Percentiles rank a stretch among this genome's conserved stretches.
These are phyloP conservation scores for Melaleuca quinquenervia DNA, from an alignment of 345 rosid genomes.

Conservation along the genomic window DNA sequence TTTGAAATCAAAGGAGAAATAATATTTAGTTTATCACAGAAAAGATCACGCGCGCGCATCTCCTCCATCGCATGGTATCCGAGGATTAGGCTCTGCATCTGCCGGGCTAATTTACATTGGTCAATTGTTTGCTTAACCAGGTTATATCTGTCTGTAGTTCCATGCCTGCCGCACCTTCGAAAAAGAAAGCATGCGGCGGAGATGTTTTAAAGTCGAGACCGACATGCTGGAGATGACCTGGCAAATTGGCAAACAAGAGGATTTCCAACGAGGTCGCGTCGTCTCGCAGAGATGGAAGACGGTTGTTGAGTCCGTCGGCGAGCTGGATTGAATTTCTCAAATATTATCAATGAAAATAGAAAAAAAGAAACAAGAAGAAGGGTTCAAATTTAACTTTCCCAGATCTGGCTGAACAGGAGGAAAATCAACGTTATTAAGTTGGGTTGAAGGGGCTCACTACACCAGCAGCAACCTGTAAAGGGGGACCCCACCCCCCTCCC, in stretches of 20 bases:
- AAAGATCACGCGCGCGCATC: background rate
- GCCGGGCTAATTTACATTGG: background rate
- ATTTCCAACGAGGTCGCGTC: background rate
- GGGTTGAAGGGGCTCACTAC: background rate
- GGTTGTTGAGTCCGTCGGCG: background rate
- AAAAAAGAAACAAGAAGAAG: background rate
- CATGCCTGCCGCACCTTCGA: background rate
- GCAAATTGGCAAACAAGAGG: background rate
- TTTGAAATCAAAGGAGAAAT: conserved; percentile 19
- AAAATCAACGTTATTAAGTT: too few relatives aligned
- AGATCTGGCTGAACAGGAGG: background rate
- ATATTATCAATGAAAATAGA: background rate
- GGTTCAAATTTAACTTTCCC: background rate
- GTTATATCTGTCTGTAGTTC: background rate
- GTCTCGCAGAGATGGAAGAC: background rate
- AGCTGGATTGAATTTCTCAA: background rate
- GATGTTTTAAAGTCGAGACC: background rate
- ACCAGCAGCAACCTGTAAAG: background rate
- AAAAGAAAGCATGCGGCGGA: background rate
- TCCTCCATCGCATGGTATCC: too few relatives aligned
- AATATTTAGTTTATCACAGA: conserved; percentile 3
- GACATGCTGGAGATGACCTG: background rate
- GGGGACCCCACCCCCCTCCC: background rate
- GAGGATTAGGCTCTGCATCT: background rate
- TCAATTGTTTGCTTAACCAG: background rate